Conservation (phyloP, 768 basidiomycete genomes). For the Tylopilus vinaceipallidus region DNA sequence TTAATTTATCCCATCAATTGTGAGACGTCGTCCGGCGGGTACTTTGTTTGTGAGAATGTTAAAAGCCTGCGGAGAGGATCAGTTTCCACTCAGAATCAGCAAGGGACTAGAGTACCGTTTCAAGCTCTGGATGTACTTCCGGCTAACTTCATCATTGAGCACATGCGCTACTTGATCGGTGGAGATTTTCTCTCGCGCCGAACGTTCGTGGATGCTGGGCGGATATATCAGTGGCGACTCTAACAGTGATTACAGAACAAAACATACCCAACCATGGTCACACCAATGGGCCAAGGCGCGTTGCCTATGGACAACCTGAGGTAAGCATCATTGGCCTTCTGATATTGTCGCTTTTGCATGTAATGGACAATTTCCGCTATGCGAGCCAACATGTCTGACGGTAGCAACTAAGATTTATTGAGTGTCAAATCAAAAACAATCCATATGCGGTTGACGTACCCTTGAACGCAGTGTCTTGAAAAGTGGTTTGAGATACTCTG, state of each 20-base stretch:
- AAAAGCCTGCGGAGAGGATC: slow-evolving; percentile 57
- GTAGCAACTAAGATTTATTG: slow-evolving; percentile 55
- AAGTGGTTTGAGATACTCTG: slow-evolving; percentile 94
- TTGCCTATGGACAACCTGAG: slow-evolving; percentile 96
- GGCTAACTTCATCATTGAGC: slow-evolving; percentile 96
- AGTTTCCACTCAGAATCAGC: background rate
- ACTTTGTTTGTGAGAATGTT: slow-evolving; percentile 94
- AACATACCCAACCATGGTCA: slow-evolving; percentile 96
- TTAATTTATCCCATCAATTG: slow-evolving; percentile 79
- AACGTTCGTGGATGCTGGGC: slow-evolving; percentile 91
- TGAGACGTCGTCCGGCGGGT: slow-evolving; percentile 89
- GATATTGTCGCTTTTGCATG: slow-evolving; percentile 96
- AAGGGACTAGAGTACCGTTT: slow-evolving; percentile 64
- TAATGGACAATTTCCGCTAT: slow-evolving; percentile 94
- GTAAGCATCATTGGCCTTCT: slow-evolving; percentile 95
- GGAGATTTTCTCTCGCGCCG: slow-evolving; percentile 96
- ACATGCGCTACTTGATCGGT: slow-evolving; percentile 98
- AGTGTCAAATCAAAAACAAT: slow-evolving; percentile 4
- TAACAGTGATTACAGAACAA: background rate
- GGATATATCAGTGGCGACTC: background rate
- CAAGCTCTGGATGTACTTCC: slow-evolving; percentile 97
- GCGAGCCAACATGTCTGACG: slow-evolving; percentile 78
- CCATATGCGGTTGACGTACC: slow-evolving; percentile 45
- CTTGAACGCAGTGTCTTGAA: slow-evolving; percentile 89
- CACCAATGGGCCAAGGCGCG: slow-evolving; percentile 99